Percentiles rank a stretch among this genome's conserved stretches.
These are phyloP conservation scores for Cystobasidium onofrii DNA, from an alignment of 768 basidiomycete genomes.

Conservation along the genomic window DNA sequence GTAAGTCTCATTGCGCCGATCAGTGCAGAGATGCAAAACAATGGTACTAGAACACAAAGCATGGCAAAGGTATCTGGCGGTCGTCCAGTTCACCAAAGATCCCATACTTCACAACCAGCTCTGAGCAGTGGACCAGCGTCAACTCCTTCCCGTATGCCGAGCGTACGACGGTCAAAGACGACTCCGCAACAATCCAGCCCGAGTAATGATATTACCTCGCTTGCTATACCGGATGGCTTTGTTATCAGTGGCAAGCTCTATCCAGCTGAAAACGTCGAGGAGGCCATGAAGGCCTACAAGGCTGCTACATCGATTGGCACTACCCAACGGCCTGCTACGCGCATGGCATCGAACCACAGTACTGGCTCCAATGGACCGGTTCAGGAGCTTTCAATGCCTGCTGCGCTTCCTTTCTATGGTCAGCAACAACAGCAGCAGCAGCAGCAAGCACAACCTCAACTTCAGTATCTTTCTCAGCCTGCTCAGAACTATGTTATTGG, in stretches of 20 bases:
- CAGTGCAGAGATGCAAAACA: background rate
- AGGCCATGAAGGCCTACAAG: background rate
- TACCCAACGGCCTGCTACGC: background rate
- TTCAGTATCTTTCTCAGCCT: background rate
- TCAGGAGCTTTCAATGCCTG: background rate
- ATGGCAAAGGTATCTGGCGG: background rate
- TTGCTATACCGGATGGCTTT: background rate
- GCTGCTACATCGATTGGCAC: background rate
- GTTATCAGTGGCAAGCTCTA: background rate
- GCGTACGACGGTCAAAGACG: background rate
- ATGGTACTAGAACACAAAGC: background rate
- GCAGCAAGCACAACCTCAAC: too few relatives aligned
- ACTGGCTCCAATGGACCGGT: background rate
- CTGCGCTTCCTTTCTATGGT: background rate
- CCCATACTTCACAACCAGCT: background rate
- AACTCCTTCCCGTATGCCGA: background rate
- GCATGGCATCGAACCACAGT: background rate
- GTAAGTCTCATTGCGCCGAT: background rate
- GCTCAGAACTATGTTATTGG: background rate
- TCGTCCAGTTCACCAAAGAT: background rate
- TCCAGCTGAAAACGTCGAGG: background rate
- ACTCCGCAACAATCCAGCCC: background rate
- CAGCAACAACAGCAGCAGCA: too few relatives aligned
- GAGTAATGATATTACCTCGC: background rate
- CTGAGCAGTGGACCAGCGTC: background rate